phyloP scores from a whole-genome alignment of 1,284 basidiomycete genomes.

The Pholiota adiposa region DNA sequence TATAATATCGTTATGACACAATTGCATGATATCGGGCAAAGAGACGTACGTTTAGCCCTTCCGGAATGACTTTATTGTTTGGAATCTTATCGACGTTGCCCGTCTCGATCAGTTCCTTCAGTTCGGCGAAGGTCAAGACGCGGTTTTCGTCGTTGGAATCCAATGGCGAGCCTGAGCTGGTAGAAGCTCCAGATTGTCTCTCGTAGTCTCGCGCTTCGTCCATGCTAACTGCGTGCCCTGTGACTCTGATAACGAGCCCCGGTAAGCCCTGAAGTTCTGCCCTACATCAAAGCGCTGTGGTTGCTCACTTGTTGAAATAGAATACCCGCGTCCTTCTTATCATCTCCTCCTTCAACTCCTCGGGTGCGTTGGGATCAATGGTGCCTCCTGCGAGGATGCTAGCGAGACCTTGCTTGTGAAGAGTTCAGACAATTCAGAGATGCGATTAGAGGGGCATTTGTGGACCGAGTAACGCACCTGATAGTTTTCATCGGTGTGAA shows the following conservation, averaged over 20 bases:
- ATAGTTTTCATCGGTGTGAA: constrained; percentile 59
- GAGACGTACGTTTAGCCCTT: constrained; percentile 60
- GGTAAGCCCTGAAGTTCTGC: neutral
- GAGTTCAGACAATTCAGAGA: constrained; percentile 6
- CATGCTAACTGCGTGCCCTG: constrained; percentile 41
- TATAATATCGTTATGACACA: too few species aligned
- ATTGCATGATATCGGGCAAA: constrained; percentile 2
- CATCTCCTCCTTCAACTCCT: constrained; percentile 50
- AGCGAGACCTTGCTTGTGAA: constrained; percentile 63
- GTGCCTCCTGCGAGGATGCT: constrained; percentile 52
- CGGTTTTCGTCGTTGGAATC: constrained; percentile 36
- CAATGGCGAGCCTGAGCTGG: constrained; percentile 1
- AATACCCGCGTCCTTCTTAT: constrained; percentile 62
- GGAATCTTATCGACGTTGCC: constrained; percentile 75
- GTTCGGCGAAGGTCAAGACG: constrained; percentile 64
- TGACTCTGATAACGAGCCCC: constrained; percentile 36
- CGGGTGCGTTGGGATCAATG: constrained; percentile 38
- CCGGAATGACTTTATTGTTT: constrained; percentile 73
- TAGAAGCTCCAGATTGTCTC: constrained; percentile 1
- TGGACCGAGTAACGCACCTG: constrained; percentile 45
- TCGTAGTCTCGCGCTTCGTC: constrained; percentile 43
- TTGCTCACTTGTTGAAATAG: constrained; percentile 70
- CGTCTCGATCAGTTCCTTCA: constrained; percentile 70
- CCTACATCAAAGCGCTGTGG: too few species aligned
- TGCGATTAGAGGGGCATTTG: neutral